phyloP scores from a whole-genome alignment of 805 yeast genomes.

The Candida boidinii region DNA sequence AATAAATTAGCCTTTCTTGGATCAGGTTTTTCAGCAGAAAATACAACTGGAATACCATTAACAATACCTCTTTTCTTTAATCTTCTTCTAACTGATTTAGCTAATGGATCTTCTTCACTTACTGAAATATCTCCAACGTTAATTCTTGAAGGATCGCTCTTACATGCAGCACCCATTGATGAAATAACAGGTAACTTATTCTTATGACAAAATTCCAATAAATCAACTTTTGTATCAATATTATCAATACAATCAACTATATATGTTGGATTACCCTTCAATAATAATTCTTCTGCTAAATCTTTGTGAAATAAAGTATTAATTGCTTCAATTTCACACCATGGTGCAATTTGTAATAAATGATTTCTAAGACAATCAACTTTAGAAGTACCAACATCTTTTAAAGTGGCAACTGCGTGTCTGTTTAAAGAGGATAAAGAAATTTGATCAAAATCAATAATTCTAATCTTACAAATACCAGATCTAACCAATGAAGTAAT shows the following conservation, averaged over 20 bases:
- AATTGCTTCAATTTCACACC: conserved; percentile 74
- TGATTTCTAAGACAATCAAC: conserved; percentile 73
- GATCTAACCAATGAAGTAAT: conserved; percentile 86
- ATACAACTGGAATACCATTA: conserved; percentile 76
- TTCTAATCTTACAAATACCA: conserved; percentile 70
- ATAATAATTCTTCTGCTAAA: conserved; percentile 52
- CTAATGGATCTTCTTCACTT: conserved; percentile 91
- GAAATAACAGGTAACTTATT: conserved; percentile 63
- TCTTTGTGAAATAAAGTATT: conserved; percentile 72
- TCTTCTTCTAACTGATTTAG: conserved; percentile 79
- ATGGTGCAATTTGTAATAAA: conserved; percentile 76
- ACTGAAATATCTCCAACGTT: conserved; percentile 82
- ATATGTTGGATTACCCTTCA: conserved; percentile 56
- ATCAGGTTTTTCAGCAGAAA: conserved; percentile 94
- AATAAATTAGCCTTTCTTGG: conserved; percentile 83
- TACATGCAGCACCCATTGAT: conserved; percentile 97
- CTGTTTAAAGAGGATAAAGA: conserved; percentile 85
- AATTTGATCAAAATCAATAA: conserved; percentile 95
- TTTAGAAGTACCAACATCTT: conserved; percentile 89
- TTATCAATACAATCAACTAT: conserved; percentile 95
- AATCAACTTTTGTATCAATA: conserved; percentile 92
- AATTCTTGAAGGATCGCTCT: conserved; percentile 89
- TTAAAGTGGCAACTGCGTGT: conserved; percentile 87
- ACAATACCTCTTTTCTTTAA: conserved; percentile 72
- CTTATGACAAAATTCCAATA: conserved; percentile 63